A percentile compares a stretch with the other conserved stretches of the same genome.
phyloP scores from a whole-genome alignment of 768 basidiomycete genomes.

The Boletus speciosus region DNA sequence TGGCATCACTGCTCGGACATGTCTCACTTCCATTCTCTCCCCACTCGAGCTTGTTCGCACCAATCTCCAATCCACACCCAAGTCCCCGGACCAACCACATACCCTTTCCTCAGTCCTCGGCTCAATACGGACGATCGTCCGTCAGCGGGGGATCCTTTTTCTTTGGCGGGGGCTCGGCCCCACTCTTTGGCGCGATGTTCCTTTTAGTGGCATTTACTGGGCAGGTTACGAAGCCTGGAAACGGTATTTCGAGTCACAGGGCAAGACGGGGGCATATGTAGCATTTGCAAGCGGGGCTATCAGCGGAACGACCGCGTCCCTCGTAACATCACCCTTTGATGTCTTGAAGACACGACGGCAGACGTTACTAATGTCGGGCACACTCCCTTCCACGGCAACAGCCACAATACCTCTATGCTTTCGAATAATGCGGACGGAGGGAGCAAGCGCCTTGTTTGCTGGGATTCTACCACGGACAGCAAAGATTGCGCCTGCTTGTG shows the following conservation, averaged over 20 bases:
- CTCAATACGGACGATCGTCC: slow-evolving; percentile 58
- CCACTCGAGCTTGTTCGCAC: slow-evolving; percentile 94
- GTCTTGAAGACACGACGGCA: slow-evolving; percentile 95
- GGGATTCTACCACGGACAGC: slow-evolving; percentile 85
- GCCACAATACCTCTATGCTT: slow-evolving; percentile 62
- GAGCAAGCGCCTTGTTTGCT: slow-evolving; percentile 71
- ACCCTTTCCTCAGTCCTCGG: slow-evolving; percentile 72
- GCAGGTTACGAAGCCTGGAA: slow-evolving; percentile 89
- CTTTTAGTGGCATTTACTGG: slow-evolving; percentile 98
- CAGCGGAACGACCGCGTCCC: slow-evolving; percentile 81
- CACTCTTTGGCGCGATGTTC: slow-evolving; percentile 95
- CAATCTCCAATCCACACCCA: slow-evolving; percentile 85
- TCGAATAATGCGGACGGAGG: slow-evolving; percentile 77
- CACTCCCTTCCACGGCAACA: slow-evolving; percentile 37
- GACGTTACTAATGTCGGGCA: slow-evolving; percentile 65
- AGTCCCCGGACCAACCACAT: slow-evolving; percentile 64
- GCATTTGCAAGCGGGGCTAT: slow-evolving; percentile 89
- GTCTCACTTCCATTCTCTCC: slow-evolving; percentile 74
- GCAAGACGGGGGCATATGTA: slow-evolving; percentile 56
- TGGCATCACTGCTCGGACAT: slow-evolving; percentile 77
- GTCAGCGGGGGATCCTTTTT: slow-evolving; percentile 58
- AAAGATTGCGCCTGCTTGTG: slow-evolving; percentile 97
- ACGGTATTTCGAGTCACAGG: slow-evolving; percentile 49
- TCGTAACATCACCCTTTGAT: slow-evolving; percentile 93
- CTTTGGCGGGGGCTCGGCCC: slow-evolving; percentile 91